These are phyloP conservation scores for Stephania cephalantha DNA, from an alignment of 164 flowering plant species.

Conservation along the genomic window DNA sequence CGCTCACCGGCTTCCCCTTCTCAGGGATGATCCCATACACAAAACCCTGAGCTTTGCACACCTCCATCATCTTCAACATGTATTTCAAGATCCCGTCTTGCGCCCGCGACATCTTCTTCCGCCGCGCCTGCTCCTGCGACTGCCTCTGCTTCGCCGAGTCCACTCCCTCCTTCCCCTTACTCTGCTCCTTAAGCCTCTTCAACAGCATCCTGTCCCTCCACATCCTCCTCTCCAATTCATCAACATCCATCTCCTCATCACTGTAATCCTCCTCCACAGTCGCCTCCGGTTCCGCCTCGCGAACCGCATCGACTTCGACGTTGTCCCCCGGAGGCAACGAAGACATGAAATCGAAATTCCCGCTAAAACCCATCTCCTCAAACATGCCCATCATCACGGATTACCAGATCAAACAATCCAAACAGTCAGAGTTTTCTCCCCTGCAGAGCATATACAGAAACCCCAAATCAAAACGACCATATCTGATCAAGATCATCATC, in stretches of 20 bases:
- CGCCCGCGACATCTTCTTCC: slow-evolving; percentile 88
- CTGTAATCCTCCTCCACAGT: slow-evolving; percentile 39
- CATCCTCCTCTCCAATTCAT: slow-evolving; percentile 53
- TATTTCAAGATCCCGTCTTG: slow-evolving; percentile 83
- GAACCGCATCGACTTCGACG: slow-evolving; percentile 25
- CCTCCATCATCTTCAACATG: slow-evolving; percentile 92
- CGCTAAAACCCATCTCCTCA: slow-evolving; percentile 28
- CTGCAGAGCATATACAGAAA: too few species aligned
- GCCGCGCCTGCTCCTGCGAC: slow-evolving; percentile 69
- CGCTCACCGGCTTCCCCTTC: slow-evolving; percentile 89
- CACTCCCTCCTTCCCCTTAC: slow-evolving; percentile 36
- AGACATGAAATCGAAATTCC: slow-evolving; percentile 4
- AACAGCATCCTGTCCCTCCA: slow-evolving; percentile 46
- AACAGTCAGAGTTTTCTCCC: too few species aligned
- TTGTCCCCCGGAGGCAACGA: not conserved
- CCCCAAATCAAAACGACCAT: too few species aligned
- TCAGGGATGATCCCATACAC: slow-evolving; percentile 89
- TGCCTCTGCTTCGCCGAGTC: slow-evolving; percentile 42
- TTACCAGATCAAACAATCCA: not conserved
- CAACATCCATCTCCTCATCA: slow-evolving; percentile 52
- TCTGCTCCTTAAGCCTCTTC: slow-evolving; percentile 43
- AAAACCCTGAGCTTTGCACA: slow-evolving; percentile 85
- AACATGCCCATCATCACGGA: slow-evolving; percentile 25
- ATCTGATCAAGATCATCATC: not conserved
- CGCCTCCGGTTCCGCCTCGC: slow-evolving; percentile 35